These are phyloP conservation scores for Suillus subalutaceus DNA, from an alignment of 768 basidiomycete genomes.

Conservation along the genomic window DNA sequence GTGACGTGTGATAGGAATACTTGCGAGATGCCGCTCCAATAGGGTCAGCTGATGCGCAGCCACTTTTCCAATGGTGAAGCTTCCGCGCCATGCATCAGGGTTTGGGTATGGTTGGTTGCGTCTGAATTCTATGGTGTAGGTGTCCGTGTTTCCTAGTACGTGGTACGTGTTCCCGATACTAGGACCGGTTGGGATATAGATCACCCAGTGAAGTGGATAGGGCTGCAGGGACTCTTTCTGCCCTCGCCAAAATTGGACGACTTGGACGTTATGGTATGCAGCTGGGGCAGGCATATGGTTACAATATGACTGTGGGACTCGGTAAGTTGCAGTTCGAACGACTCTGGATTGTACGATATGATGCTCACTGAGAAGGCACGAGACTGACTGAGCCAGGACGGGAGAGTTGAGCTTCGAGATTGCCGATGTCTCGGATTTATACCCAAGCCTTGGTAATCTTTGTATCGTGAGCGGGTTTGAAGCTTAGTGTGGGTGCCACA, in stretches of 20 bases:
- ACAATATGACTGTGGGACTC: background rate
- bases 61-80: slow-evolving; percentile 28
- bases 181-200: slow-evolving; percentile 27
- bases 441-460: background rate
- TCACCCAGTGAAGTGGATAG: slow-evolving; percentile 30
- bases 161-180: slow-evolving; percentile 31
- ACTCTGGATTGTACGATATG: too few relatives aligned
- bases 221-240: slow-evolving; percentile 10
- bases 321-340: background rate
- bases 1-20: slow-evolving; percentile 23
- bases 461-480: background rate
- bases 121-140: slow-evolving; percentile 23
- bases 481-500: slow-evolving; percentile 1
- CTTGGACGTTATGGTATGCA: slow-evolving; percentile 25
- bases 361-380: background rate
- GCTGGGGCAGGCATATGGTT: slow-evolving; percentile 20
- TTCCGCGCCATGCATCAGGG: slow-evolving; percentile 27
- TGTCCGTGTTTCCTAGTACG: slow-evolving; percentile 27
- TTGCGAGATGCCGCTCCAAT: slow-evolving; percentile 21
- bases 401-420: background rate
- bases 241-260: slow-evolving; percentile 33
- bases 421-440: background rate
- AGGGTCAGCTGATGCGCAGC: slow-evolving; percentile 15
- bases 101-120: slow-evolving; percentile 12
- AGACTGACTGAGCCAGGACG: background rate